These are phyloP conservation scores for Panicum virgatum DNA, from an alignment of 202 grass and related monocot genomes.

Conservation along the genomic window DNA sequence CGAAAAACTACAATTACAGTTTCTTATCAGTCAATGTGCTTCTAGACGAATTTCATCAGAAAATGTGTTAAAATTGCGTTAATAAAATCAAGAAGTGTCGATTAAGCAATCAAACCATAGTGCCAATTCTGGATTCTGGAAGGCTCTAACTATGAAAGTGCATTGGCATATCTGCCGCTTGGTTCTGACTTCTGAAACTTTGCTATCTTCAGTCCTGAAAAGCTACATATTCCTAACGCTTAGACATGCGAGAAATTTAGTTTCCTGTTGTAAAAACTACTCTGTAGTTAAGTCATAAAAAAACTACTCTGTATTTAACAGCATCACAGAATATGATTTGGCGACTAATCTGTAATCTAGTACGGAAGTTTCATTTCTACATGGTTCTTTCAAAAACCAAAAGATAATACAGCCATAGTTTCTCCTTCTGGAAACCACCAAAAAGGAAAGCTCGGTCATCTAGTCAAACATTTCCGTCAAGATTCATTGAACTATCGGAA, in stretches of 20 bases:
- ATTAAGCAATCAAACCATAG: not conserved
- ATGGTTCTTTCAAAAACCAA: not conserved
- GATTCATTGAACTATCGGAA: not conserved
- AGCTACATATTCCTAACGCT: no score
- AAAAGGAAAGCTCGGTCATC: not conserved
- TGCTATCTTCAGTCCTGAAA: no score
- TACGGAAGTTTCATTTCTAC: not conserved
- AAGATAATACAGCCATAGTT: not conserved
- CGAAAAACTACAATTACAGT: not conserved
- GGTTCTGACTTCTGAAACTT: no score
- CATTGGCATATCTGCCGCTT: no score
- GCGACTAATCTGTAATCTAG: not conserved
- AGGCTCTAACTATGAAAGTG: not conserved
- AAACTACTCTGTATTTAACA: not conserved
- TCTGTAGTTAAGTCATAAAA: no score
- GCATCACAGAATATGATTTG: not conserved
- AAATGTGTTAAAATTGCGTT: not conserved
- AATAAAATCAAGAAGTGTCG: not conserved
- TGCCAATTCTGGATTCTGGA: not conserved
- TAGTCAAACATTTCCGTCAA: not conserved
- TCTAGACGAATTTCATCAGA: not conserved
- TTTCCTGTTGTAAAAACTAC: not conserved
- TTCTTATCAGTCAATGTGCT: conserved; percentile 24
- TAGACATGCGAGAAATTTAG: not conserved
- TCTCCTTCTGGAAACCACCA: not conserved